These are phyloP conservation scores for Aspergillus baeticus DNA, from an alignment of 495 filamentous ascomycete genomes.

Conservation along the genomic window DNA sequence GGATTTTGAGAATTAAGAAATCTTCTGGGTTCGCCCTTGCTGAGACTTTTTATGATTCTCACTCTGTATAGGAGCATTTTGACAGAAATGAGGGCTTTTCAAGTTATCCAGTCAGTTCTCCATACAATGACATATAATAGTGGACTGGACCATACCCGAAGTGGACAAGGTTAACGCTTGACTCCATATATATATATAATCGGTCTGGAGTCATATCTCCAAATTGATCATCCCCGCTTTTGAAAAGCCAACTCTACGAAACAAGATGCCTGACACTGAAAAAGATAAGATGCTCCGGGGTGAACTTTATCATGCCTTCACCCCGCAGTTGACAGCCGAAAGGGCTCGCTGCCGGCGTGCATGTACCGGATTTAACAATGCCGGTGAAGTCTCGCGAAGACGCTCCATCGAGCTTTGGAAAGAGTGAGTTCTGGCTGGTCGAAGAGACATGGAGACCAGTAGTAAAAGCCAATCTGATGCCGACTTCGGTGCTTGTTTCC, in stretches of 20 bases:
- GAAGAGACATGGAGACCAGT: neutral
- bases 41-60: too few relatives aligned
- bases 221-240: neutral
- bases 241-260: neutral
- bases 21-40: too few relatives aligned
- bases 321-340: conserved; percentile 52
- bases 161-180: too few relatives aligned
- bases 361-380: conserved; percentile 60
- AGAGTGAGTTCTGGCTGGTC: conserved; percentile 52
- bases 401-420: conserved; percentile 66
- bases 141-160: too few relatives aligned
- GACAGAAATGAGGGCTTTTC: too few relatives aligned
- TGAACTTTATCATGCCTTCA: conserved; percentile 52
- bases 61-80: too few relatives aligned
- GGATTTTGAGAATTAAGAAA: too few relatives aligned
- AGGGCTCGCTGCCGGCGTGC: conserved; percentile 60
- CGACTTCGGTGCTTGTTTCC: neutral
- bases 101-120: too few relatives aligned
- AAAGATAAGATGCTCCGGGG: conserved; percentile 40
- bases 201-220: neutral
- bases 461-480: neutral
- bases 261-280: conserved; percentile 21
- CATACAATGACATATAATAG: too few relatives aligned
- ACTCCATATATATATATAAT: too few relatives aligned
- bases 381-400: conserved; percentile 56